Conservation (phyloP, 2,329 filamentous ascomycete species). For the Diaporthe nobilis region DNA sequence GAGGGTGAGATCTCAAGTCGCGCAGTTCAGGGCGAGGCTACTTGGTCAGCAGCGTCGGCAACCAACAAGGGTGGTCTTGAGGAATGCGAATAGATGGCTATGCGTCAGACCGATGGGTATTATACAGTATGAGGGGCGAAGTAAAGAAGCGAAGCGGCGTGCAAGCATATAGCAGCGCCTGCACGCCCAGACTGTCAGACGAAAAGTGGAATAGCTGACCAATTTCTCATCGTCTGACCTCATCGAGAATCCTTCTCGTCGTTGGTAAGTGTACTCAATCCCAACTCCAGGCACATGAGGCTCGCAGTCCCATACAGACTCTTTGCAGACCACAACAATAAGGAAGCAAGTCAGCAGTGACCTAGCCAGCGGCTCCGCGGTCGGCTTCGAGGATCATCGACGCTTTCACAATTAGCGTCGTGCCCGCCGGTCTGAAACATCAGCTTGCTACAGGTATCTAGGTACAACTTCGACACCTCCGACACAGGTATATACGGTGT, state of each 20-base stretch:
- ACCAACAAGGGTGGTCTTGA: neutral
- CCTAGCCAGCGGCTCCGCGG: neutral
- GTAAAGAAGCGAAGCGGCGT: neutral
- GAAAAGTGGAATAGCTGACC: neutral
- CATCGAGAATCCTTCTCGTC: neutral
- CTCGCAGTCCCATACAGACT: neutral
- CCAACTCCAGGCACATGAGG: neutral
- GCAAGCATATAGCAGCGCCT: neutral
- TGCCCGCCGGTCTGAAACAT: neutral
- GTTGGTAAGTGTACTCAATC: neutral
- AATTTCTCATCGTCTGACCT: neutral
- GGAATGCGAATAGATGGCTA: neutral
- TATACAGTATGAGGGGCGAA: neutral
- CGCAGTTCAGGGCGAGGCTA: neutral
- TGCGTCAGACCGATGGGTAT: neutral
- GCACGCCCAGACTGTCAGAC: neutral
- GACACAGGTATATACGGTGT: too few species aligned
- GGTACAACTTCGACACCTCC: too few species aligned
- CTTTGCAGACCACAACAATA: too few species aligned
- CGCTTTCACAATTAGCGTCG: neutral
- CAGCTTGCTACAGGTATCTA: too few species aligned
- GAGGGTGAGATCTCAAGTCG: neutral
- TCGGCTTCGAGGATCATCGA: slow-evolving; percentile 2
- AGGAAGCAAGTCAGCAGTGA: neutral
- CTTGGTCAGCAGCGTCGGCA: neutral